A percentile compares a stretch with the other conserved stretches of the same genome.
Conservation (phyloP, 176 grass and related monocot genomes). For the Oryza nivara region DNA sequence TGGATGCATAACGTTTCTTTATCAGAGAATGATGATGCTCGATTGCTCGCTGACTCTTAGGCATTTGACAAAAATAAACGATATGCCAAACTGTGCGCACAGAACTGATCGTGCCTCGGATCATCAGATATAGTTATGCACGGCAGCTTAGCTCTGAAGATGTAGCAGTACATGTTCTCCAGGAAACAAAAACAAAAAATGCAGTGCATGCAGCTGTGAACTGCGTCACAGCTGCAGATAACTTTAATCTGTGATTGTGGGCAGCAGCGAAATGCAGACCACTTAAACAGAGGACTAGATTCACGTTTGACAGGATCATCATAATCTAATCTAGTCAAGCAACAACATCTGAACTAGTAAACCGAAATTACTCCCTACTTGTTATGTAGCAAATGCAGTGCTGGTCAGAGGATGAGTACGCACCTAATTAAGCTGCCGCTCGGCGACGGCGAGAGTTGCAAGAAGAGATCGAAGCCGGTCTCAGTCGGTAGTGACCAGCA, state of each 20-base stretch:
- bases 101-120: neutral
- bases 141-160: neutral
- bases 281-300: neutral
- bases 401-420: neutral
- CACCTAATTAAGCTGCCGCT: neutral
- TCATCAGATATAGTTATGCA: neutral
- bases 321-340: neutral
- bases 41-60: neutral
- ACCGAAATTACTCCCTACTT: neutral
- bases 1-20: neutral
- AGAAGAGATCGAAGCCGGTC: neutral
- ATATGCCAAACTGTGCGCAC: neutral
- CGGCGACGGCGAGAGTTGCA: neutral
- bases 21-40: neutral
- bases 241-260: no score
- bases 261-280: neutral
- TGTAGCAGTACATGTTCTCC: neutral
- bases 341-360: neutral
- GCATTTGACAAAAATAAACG: conserved; percentile 27
- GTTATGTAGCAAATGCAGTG: neutral
- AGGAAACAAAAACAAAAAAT: neutral
- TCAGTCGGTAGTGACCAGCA: neutral
- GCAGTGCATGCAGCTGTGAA: neutral
- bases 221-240: neutral
- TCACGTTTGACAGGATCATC: neutral